Evolutionary conservation across 805 yeast genomes (phyloP).

Genomic region (Ogataea nakhonphanomensis): DNA sequence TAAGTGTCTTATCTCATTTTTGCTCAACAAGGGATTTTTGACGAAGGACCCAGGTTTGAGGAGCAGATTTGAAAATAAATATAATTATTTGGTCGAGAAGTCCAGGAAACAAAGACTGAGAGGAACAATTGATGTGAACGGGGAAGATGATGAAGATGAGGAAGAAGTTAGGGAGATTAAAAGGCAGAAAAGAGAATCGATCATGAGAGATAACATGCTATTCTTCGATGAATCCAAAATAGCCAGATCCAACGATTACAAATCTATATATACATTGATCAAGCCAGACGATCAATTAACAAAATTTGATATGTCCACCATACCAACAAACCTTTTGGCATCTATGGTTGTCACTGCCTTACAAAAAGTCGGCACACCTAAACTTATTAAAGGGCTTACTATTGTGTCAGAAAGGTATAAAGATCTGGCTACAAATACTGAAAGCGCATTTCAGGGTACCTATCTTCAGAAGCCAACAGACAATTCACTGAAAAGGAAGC

Average conservation of each 20-base stretch:
- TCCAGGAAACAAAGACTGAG: constrained; percentile 27
- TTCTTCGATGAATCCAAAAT: constrained; percentile 32
- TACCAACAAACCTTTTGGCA: constrained; percentile 62
- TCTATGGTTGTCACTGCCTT: constrained; percentile 68
- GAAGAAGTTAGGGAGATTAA: constrained; percentile 24
- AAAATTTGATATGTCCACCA: constrained; percentile 62
- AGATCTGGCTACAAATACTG: constrained; percentile 13
- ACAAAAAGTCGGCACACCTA: constrained; percentile 46
- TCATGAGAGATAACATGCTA: constrained; percentile 16
- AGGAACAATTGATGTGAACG: constrained; percentile 38
- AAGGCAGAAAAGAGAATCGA: constrained; percentile 20
- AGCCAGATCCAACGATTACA: constrained; percentile 46
- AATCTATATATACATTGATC: constrained; percentile 65
- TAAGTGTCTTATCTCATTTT: constrained; percentile 31
- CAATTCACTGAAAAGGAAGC: constrained; percentile 18
- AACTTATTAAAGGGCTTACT: constrained; percentile 63
- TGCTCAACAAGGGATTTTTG: constrained; percentile 33
- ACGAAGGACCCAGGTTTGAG: constrained; percentile 30
- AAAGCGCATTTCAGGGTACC: constrained; percentile 6
- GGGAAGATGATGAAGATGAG: constrained; percentile 23
- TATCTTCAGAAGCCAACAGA: background rate
- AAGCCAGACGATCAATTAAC: constrained; percentile 56
- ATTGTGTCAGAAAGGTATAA: constrained; percentile 63
- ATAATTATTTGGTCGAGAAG: constrained; percentile 30
- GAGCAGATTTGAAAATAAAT: constrained; percentile 33